These are phyloP conservation scores for Clonostachys solani DNA, from an alignment of 2,329 filamentous ascomycete genomes.

Conservation along the genomic window DNA sequence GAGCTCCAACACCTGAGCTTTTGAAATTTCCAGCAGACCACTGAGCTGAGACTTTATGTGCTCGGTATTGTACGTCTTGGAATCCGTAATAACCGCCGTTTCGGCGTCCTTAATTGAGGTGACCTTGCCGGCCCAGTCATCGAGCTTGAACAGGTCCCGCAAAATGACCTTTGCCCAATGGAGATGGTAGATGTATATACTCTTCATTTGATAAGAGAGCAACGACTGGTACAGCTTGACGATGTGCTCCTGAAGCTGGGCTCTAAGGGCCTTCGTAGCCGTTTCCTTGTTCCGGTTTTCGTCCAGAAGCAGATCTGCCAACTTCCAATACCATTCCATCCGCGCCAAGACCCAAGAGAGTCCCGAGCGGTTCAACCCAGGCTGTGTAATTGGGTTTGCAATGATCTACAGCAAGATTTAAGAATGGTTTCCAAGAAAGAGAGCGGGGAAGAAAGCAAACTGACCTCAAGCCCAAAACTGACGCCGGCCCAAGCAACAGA, in stretches of 20 bases:
- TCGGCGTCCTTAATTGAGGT: not conserved
- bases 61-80: not conserved
- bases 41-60: not conserved
- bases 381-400: conserved; percentile 16
- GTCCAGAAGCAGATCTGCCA: conserved; percentile 18
- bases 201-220: not conserved
- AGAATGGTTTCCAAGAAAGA: not conserved
- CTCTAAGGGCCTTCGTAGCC: conserved; percentile 5
- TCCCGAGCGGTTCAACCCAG: conserved; percentile 17
- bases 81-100: not conserved
- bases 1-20: conserved; percentile 9
- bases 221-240: conserved; percentile 24
- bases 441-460: not conserved
- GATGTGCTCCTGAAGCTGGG: conserved; percentile 18
- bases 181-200: not conserved
- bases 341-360: conserved; percentile 21
- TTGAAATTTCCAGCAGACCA: conserved; percentile 24
- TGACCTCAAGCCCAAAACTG: conserved; percentile 23
- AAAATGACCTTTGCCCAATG: not conserved
- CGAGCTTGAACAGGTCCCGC: not conserved
- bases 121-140: not conserved
- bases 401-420: conserved; percentile 15
- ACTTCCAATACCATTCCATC: conserved; percentile 29
- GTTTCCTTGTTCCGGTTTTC: conserved; percentile 3
- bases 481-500: conserved; percentile 29